These are phyloP conservation scores for Aureobasidium sp. DNA, from an alignment of 2,329 filamentous ascomycete species.

Conservation along the genomic window DNA sequence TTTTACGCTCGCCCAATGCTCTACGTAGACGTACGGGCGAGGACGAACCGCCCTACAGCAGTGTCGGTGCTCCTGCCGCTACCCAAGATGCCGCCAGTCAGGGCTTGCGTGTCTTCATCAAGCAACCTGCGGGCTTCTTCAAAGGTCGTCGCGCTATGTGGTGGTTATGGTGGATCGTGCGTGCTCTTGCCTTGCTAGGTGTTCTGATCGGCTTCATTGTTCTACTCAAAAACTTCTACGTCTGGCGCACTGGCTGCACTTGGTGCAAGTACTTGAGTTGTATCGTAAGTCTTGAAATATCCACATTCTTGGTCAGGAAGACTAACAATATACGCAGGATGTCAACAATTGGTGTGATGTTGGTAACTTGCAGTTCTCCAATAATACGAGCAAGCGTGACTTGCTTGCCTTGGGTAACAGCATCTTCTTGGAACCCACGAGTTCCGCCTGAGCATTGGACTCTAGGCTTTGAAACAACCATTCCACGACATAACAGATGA, in stretches of 20 bases:
- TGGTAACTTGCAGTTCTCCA: slow-evolving; percentile 32
- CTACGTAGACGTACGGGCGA: slow-evolving; percentile 66
- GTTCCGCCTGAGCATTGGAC: background rate
- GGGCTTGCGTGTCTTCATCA: slow-evolving; percentile 37
- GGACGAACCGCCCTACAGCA: slow-evolving; percentile 62
- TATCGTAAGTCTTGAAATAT: slow-evolving; percentile 54
- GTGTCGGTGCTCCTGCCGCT: slow-evolving; percentile 29
- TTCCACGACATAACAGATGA: background rate
- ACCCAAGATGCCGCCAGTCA: slow-evolving; percentile 13
- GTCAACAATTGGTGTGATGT: slow-evolving; percentile 61
- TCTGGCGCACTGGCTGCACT: slow-evolving; percentile 61
- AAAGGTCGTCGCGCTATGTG: slow-evolving; percentile 85
- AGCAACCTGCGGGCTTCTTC: slow-evolving; percentile 63
- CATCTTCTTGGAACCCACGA: slow-evolving; percentile 5
- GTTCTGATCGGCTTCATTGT: slow-evolving; percentile 80
- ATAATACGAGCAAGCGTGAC: slow-evolving; percentile 16
- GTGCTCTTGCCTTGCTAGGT: slow-evolving; percentile 68
- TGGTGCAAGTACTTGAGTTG: slow-evolving; percentile 98
- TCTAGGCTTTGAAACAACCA: background rate
- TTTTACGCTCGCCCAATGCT: slow-evolving; percentile 79
- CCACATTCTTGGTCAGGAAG: background rate
- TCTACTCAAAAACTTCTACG: slow-evolving; percentile 86
- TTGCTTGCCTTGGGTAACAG: slow-evolving; percentile 11
- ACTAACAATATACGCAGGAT: slow-evolving; percentile 35
- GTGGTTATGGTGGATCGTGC: slow-evolving; percentile 96